Conservation (phyloP, 768 basidiomycete species). For the Mycena venus region DNA sequence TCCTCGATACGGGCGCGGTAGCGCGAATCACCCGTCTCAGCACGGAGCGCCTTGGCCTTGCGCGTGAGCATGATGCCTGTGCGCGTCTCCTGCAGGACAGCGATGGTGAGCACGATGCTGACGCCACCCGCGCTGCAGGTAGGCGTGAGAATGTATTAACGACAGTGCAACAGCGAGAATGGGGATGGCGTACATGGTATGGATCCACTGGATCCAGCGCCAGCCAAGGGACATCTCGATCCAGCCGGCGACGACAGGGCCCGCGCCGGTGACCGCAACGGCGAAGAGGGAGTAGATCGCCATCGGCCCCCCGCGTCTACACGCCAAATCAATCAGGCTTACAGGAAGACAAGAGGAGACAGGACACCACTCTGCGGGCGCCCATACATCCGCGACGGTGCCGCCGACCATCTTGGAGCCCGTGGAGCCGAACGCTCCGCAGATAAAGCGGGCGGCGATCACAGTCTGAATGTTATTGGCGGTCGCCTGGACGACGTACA, state of each 20-base stretch:
- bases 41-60: conserved; percentile 62
- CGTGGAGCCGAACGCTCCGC: conserved; percentile 65
- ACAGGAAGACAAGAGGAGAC: background rate
- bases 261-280: conserved; percentile 63
- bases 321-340: background rate
- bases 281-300: conserved; percentile 64
- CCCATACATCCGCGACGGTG: conserved; percentile 66
- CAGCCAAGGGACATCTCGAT: conserved; percentile 67
- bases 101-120: conserved; percentile 53
- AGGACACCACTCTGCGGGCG: conserved; percentile 54
- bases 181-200: conserved; percentile 56
- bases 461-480: conserved; percentile 36
- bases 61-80: conserved; percentile 67
- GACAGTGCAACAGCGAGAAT: background rate
- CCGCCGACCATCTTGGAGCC: conserved; percentile 68
- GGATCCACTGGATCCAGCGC: conserved; percentile 79
- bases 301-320: conserved; percentile 72
- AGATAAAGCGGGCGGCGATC: conserved; percentile 60
- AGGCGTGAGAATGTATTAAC: background rate
- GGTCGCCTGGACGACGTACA: conserved; percentile 11
- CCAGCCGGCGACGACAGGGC: conserved; percentile 66
- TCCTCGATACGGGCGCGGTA: conserved; percentile 65
- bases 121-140: conserved; percentile 54
- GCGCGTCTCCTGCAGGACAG: conserved; percentile 73
- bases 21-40: conserved; percentile 61